Conservation (phyloP, 768 basidiomycete genomes). For the Suillus luteus region DNA sequence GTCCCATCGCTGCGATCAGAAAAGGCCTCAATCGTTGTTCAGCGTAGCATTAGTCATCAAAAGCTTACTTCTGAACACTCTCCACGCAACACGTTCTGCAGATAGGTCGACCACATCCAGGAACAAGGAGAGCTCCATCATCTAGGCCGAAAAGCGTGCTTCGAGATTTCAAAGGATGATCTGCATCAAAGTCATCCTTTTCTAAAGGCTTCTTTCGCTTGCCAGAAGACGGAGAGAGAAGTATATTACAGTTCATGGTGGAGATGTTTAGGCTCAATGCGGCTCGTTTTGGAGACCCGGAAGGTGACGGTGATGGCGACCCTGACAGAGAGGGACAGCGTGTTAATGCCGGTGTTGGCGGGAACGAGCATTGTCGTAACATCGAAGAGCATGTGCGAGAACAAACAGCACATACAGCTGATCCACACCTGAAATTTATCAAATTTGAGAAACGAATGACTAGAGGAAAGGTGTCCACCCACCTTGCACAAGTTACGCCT, state of each 20-base stretch:
- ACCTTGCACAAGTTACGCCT: conserved; percentile 25
- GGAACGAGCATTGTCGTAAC: conserved; percentile 32
- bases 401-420: conserved; percentile 38
- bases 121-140: conserved; percentile 19
- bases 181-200: conserved; percentile 22
- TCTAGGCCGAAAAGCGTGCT: conserved; percentile 11
- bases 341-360: conserved; percentile 40
- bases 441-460: neutral
- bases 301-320: conserved; percentile 15
- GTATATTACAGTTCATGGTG: conserved; percentile 25
- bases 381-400: conserved; percentile 40
- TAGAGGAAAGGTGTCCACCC: neutral
- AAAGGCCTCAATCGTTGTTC: neutral
- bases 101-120: conserved; percentile 38
- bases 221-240: conserved; percentile 9
- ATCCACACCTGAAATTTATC: conserved; percentile 30
- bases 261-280: conserved; percentile 27
- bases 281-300: conserved; percentile 29
- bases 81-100: conserved; percentile 40
- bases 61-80: conserved; percentile 36
- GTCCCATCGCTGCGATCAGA: conserved; percentile 29
- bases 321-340: conserved; percentile 33
- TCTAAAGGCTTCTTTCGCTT: conserved; percentile 34
- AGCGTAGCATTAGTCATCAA: neutral
- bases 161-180: conserved; percentile 13